Conservation (phyloP, 164 flowering plant species). For the Litsea cubeba region DNA sequence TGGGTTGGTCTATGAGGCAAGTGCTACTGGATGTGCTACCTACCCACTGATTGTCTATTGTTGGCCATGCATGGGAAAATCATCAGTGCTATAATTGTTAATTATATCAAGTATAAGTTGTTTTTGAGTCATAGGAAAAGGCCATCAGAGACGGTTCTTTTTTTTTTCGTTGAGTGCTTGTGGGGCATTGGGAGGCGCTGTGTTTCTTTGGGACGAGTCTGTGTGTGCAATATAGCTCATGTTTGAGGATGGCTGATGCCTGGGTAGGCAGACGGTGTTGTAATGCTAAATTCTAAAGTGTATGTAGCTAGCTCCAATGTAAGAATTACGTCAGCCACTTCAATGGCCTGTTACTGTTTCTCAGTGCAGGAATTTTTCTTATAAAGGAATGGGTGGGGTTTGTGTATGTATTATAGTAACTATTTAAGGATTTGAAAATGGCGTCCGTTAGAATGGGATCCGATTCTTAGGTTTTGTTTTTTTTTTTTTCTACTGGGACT, state of each 20-base stretch:
- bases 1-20: slow-evolving; percentile 73
- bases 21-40: neutral
- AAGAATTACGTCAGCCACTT: neutral
- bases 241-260: neutral
- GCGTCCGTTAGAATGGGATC: too few relatives aligned
- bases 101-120: neutral
- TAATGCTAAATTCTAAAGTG: slow-evolving; percentile 4
- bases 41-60: neutral
- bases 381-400: neutral
- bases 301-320: neutral
- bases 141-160: neutral
- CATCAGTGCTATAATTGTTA: slow-evolving; percentile 3
- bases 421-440: neutral
- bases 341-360: neutral
- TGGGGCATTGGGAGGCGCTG: neutral
- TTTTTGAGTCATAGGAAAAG: slow-evolving; percentile 2
- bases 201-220: slow-evolving; percentile 5
- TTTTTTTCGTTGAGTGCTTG: neutral
- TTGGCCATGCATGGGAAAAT: neutral
- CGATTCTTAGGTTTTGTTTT: too few relatives aligned
- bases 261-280: slow-evolving; percentile 1
- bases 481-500: too few relatives aligned
- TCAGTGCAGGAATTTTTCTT: neutral
- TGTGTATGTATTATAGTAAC: neutral
- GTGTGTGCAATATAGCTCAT: slow-evolving; percentile 7